These are phyloP conservation scores for Pseudovirgaria hyperparasitica DNA, from an alignment of 2,329 filamentous ascomycete species.

Conservation along the genomic window DNA sequence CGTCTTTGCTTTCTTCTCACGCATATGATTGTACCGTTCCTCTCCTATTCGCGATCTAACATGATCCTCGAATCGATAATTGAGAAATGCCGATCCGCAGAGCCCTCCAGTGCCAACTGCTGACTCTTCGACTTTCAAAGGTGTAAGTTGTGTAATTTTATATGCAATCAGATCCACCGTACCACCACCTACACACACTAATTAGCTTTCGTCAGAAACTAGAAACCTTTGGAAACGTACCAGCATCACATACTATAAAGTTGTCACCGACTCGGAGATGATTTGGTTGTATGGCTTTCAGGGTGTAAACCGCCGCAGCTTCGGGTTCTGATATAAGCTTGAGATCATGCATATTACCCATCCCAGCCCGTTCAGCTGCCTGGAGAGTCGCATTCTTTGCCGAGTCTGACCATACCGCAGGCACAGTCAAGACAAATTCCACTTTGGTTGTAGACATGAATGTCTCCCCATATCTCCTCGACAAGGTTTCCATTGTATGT, in stretches of 20 bases:
- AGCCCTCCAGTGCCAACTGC: conserved; percentile 67
- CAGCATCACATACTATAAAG: conserved; percentile 45
- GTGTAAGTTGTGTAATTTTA: conserved; percentile 61
- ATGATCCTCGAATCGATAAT: conserved; percentile 70
- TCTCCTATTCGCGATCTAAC: conserved; percentile 55
- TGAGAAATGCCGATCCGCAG: conserved; percentile 67
- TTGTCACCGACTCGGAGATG: conserved; percentile 54
- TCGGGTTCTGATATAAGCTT: conserved; percentile 66
- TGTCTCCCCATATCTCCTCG: conserved; percentile 59
- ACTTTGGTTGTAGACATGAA: conserved; percentile 67
- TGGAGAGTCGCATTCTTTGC: conserved; percentile 74
- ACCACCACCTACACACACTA: conserved; percentile 30
- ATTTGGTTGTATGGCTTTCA: conserved; percentile 68
- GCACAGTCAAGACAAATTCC: conserved; percentile 69
- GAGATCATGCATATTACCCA: conserved; percentile 57
- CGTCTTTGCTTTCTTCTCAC: conserved; percentile 61
- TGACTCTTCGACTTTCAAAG: conserved; percentile 62
- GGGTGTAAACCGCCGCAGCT: conserved; percentile 65
- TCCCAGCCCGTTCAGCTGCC: conserved; percentile 65
- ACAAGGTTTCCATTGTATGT: conserved; percentile 69
- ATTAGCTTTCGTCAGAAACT: conserved; percentile 2
- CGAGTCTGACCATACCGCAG: conserved; percentile 73
- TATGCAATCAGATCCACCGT: conserved; percentile 70
- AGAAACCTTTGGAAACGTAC: conserved; percentile 8
- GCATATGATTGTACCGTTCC: conserved; percentile 60